Base-by-base conservation (phyloP, 306 rosid species). In the Cyamopsis tetragonoloba region DNA sequence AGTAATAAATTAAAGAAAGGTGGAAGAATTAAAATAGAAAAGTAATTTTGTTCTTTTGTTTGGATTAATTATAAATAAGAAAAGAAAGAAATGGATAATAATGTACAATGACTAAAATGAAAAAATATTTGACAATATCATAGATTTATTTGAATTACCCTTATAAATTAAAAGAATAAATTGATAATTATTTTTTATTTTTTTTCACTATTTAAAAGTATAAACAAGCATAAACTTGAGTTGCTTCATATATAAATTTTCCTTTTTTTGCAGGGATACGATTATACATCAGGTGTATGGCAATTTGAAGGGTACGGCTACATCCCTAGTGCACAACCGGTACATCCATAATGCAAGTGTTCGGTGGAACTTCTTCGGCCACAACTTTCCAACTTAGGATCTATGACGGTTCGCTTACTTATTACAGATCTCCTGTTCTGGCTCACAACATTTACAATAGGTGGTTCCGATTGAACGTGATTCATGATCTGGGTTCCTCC, bases 291-390 rank as follows among this genome's bases (percentile, higher is more conserved):
- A 2, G 85, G 83, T 4, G 55, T 67, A 17, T 79, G 91, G 85
- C 81, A 86, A 73, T 86, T 86, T 62, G 85, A 86, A 79, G 91
- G 79, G 68, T 5, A 69, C 9, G 75, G 66, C n/a, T 77, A 79
- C 6, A 76, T 82, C 4, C 85, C 83, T 0, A 57, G 51, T 11
- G 87, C 9, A 71, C 85, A 63, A 74, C 19, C 0, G 82, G 83
- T 0, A 76, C 55, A 13, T 70, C 83, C 57, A 53, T 82, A 10
- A 80, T 77, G 82, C 90, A 85, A 75, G 73, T 85, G 10, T 85
- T 85, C 7, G 90, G 85, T 9, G 90, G 66, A 73, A 68, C 32
- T 19, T 19, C 80, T 12, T 14, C 62, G 4, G 56, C 87, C 10
- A 74, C 84, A 10, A 77, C 87, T 0, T 53, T 74, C 12, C 83